Evolutionary conservation across 768 basidiomycete species (phyloP).

Genomic region (Suillus luteus): DNA sequence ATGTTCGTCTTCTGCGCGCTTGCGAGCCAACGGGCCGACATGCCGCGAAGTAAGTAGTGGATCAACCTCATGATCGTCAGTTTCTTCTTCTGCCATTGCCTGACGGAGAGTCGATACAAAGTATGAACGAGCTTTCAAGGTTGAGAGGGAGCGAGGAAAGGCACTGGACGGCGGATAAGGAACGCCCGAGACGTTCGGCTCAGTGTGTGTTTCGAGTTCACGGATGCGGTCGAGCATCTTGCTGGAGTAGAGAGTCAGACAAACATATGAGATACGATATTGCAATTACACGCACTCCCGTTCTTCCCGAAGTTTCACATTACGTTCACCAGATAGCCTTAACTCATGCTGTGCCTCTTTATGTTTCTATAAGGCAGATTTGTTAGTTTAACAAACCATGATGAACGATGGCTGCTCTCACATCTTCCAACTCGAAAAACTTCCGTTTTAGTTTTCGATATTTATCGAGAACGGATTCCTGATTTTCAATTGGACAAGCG

Average conservation of each 20-base stretch:
- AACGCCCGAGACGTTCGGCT: conserved; percentile 29
- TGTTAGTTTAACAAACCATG: conserved; percentile 17
- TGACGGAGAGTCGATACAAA: conserved; percentile 52
- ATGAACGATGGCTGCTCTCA: conserved; percentile 35
- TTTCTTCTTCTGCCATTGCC: conserved; percentile 45
- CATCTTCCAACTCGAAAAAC: conserved; percentile 71
- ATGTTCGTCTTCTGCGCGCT: conserved; percentile 46
- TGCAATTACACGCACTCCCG: conserved; percentile 49
- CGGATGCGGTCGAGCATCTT: conserved; percentile 59
- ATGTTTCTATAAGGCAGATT: conserved; percentile 48
- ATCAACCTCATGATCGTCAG: conserved; percentile 48
- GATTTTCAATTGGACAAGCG: conserved; percentile 38
- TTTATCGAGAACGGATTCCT: conserved; percentile 55
- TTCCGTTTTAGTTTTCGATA: conserved; percentile 66
- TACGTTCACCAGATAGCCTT: conserved; percentile 62
- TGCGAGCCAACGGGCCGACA: conserved; percentile 45
- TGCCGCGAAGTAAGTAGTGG: conserved; percentile 49
- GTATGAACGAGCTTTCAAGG: conserved; percentile 42
- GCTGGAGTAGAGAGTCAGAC: conserved; percentile 34
- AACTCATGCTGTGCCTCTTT: conserved; percentile 61
- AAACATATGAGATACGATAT: conserved; percentile 1
- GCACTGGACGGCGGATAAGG: conserved; percentile 46
- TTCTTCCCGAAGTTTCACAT: conserved; percentile 62
- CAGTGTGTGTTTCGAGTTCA: conserved; percentile 54
- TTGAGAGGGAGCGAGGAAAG: conserved; percentile 50